Base-by-base conservation (phyloP, 805 yeast genomes). In the Maudiozyma turicensis region DNA sequence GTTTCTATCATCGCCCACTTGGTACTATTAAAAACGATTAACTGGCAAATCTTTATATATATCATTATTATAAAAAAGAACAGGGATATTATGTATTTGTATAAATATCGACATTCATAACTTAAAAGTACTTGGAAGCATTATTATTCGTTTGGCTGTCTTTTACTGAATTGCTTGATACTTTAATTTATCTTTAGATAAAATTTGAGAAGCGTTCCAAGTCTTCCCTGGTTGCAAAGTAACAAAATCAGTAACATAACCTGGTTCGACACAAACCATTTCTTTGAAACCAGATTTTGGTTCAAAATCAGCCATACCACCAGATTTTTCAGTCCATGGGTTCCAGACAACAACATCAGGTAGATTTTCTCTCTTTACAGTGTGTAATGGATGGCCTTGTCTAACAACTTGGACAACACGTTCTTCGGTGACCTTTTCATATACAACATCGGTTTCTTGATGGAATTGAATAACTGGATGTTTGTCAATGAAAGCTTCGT, bases 261-360 rank as follows among this genome's bases (percentile, higher is more conserved):
- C 99, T 2, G 96, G 95, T 68, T 93, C 99, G 50, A 93, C 77
- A 69, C 99, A 93, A 50, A 93, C 79, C 98, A 93, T 91, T 43
- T 82, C 73, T 56, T 80, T 75, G 72, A 74, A 93, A 6, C 96
- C 98, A 48, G 69, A 66, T 64, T 86, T 87, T 46, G 98, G 99
- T 58, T 74, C 77, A 60, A 91, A 93, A 69, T 93, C 99, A 40
- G 73, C 82, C 91, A 93, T 86, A 1, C 84, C 82, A 28, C 70
- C 72, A n/a, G 93, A 78, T 65, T 85, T 86, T 49, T 84, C 76
- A 55, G 78, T 72, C 99, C 98, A 93, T 37, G 99, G 99, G 67
- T 93, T 93, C 99, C 99, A 93, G 48, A 93, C 97, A 45, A 93
- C 98, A 35, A 76, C 70, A 54, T 80, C 85, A 34, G 72, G 75